These are phyloP conservation scores for Geotrichum australiense DNA, from an alignment of 1,139 yeast species.

Conservation along the genomic window DNA sequence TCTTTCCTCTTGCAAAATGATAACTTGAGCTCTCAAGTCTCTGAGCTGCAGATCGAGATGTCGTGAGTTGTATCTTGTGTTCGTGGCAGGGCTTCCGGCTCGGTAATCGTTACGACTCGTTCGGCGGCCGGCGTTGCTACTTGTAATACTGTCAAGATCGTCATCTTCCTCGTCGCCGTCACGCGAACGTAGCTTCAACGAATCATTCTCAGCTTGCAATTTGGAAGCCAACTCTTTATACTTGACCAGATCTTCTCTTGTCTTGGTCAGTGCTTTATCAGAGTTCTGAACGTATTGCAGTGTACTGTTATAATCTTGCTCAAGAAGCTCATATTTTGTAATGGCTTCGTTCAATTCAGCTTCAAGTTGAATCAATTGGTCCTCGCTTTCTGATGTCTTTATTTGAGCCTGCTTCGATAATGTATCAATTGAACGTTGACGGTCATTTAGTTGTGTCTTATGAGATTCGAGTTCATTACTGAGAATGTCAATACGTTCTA, in stretches of 20 bases:
- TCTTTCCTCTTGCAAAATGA: slow-evolving; percentile 73
- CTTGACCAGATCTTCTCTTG: slow-evolving; percentile 62
- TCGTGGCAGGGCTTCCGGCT: slow-evolving; percentile 33
- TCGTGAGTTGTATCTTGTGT: slow-evolving; percentile 45
- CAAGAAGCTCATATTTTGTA: slow-evolving; percentile 25
- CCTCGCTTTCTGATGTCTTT: slow-evolving; percentile 13
- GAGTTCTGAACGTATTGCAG: slow-evolving; percentile 67
- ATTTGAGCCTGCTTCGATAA: slow-evolving; percentile 14
- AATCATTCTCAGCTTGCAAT: slow-evolving; percentile 61
- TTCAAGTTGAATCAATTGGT: background rate
- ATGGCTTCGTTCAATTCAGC: slow-evolving; percentile 10
- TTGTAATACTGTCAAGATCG: slow-evolving; percentile 5
- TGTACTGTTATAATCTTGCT: slow-evolving; percentile 63
- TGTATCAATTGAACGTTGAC: slow-evolving; percentile 11
- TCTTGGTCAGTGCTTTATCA: slow-evolving; percentile 63
- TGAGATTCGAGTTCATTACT: slow-evolving; percentile 6
- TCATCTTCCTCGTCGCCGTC: slow-evolving; percentile 34
- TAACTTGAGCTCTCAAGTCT: slow-evolving; percentile 79
- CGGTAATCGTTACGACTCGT: slow-evolving; percentile 16
- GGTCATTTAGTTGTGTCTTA: slow-evolving; percentile 4
- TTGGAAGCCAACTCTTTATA: slow-evolving; percentile 52
- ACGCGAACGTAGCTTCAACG: slow-evolving; percentile 44
- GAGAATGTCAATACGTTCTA: background rate
- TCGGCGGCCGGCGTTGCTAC: slow-evolving; percentile 15
- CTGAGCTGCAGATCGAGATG: slow-evolving; percentile 71